Conservation (phyloP, 2,329 filamentous ascomycete species). For the Cladosporium sp. region DNA sequence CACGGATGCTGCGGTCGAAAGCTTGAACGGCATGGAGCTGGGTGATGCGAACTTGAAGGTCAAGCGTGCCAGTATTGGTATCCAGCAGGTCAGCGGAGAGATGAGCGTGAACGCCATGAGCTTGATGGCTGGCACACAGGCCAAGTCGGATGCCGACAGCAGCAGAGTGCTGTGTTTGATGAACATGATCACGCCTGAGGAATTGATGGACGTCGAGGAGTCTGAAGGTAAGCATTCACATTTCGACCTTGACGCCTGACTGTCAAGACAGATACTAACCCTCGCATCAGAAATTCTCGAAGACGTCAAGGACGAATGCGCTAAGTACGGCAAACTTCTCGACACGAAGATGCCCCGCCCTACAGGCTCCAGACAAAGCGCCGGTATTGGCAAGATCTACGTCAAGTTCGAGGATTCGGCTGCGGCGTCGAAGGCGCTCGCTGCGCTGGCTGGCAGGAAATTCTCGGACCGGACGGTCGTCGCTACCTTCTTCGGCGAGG, state of each 20-base stretch:
- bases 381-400: conserved; percentile 95
- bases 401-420: conserved; percentile 82
- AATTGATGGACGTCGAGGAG: conserved; percentile 87
- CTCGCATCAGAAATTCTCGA: conserved; percentile 76
- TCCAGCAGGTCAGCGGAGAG: conserved; percentile 89
- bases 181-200: conserved; percentile 97
- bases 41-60: conserved; percentile 83
- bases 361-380: conserved; percentile 70
- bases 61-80: conserved; percentile 81
- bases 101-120: conserved; percentile 98
- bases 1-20: conserved; percentile 82
- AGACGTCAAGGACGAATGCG: conserved; percentile 87
- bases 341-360: conserved; percentile 93
- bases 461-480: conserved; percentile 96
- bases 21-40: conserved; percentile 87
- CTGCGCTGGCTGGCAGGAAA: conserved; percentile 86
- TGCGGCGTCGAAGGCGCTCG: conserved; percentile 74
- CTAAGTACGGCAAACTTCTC: conserved; percentile 77
- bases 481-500: conserved; percentile 94
- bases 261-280: background rate
- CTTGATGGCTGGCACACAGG: conserved; percentile 81
- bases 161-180: conserved; percentile 84
- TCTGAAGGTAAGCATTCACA: conserved; percentile 8
- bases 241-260: background rate
- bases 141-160: conserved; percentile 68